Base-by-base conservation (phyloP, 306 rosid species). In the Sechiopsis laciniata region DNA sequence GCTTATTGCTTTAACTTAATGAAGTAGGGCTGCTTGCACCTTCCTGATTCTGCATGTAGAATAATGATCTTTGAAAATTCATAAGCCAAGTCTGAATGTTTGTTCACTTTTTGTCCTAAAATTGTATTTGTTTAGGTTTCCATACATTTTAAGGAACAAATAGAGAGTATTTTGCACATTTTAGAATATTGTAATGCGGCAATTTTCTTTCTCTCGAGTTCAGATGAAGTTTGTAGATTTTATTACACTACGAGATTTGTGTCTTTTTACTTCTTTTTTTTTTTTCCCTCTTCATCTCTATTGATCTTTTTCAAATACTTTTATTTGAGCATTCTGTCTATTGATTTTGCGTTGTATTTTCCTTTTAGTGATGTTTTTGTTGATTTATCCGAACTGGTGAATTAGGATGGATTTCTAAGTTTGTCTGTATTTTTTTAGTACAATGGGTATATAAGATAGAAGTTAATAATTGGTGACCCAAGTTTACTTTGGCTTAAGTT, bases 141-240 rank as follows among this genome's bases (percentile, higher is more conserved):
- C 58, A 13, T 8, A 22, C 74, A 50, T 48, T 3, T 24, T 62
- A 16, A 70, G 73, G 48, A 70, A 50, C 60, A 52, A 64, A 22
- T 70, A 48, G 74, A 20, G 59, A 8, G 16, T 13, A 22, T 50
- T 48, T 26, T 52, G 24, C 48, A 70, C 74, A 50, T 48, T 70
- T 70, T 70, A 70, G 74, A 32, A 70, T 70, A 4, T 51, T 70
- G 74, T 48, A 50, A 50, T 51, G 59, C 59, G 74, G 59, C 74
- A 12, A 14, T 51, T 70, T 51, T 51, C 45, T 22, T 70, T 70
- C 37, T 21, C 46, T 70, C 10, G 8, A 14, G 56, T 70, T 26
- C 7, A 3, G 19, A 22, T 14, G 24, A 26, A 70, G 0, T 69
- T 59, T 51, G 60, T 70, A 52, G 42, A 24, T 26, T 52, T 48